These are phyloP conservation scores for Dryas alaskensis DNA, from an alignment of 306 rosid species.

Conservation along the genomic window DNA sequence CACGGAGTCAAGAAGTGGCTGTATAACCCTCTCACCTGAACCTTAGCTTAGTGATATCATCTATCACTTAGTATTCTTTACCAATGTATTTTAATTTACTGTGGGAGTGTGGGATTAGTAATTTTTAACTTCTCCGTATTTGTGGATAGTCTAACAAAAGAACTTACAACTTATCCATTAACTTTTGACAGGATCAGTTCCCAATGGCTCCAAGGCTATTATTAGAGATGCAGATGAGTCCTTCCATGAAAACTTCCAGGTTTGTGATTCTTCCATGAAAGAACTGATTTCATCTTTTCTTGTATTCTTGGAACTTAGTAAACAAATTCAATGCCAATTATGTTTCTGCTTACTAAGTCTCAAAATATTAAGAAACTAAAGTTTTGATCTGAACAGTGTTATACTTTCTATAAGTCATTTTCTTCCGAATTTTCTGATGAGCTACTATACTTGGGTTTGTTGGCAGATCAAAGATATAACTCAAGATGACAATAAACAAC, in stretches of 20 bases:
- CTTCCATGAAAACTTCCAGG: constrained; percentile 60
- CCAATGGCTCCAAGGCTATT: constrained; percentile 32
- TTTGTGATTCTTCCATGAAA: constrained; percentile 24
- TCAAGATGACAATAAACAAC: constrained; percentile 48
- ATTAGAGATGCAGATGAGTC: constrained; percentile 46
- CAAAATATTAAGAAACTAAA: background rate
- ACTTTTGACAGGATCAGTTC: constrained; percentile 42
- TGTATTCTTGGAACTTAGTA: background rate
- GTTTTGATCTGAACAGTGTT: background rate
- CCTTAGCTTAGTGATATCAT: background rate
- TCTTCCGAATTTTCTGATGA: constrained; percentile 24
- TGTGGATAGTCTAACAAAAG: background rate
- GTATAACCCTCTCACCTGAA: background rate
- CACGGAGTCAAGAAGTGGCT: background rate
- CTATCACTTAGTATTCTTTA: background rate
- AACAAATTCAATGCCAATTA: background rate
- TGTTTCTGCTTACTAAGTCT: background rate
- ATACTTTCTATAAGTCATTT: background rate
- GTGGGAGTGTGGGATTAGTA: background rate
- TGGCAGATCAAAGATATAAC: constrained; percentile 61
- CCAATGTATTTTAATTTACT: background rate
- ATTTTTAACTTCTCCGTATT: background rate
- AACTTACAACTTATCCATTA: constrained; percentile 24
- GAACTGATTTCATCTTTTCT: background rate
- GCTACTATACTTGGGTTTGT: constrained; percentile 16